Conservation (phyloP, 345 rosid species). For the Ceriops tagal region DNA sequence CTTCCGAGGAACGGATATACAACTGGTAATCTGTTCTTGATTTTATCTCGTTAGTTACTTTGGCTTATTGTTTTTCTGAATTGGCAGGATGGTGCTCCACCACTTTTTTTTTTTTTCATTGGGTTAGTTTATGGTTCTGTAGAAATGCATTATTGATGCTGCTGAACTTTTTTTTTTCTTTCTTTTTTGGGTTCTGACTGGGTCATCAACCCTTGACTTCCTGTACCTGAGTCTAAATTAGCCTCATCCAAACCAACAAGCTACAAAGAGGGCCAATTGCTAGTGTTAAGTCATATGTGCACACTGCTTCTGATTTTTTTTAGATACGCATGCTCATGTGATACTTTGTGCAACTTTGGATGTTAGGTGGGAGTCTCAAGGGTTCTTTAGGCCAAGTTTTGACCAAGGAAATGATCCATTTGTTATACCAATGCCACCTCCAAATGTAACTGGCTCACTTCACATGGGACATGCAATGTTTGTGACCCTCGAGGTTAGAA, state of each 20-base stretch:
- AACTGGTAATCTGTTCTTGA: slow-evolving; percentile 49
- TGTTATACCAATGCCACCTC: slow-evolving; percentile 96
- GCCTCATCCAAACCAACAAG: no score
- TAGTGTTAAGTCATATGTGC: no score
- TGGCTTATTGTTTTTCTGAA: not conserved
- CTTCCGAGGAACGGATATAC: slow-evolving; percentile 85
- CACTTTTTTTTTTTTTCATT: no score
- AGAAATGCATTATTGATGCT: no score
- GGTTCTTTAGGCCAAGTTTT: slow-evolving; percentile 73
- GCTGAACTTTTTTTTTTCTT: no score
- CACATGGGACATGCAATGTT: slow-evolving; percentile 99
- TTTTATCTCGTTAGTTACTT: not conserved
- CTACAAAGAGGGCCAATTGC: no score
- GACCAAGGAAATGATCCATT: slow-evolving; percentile 71
- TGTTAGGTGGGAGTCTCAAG: slow-evolving; percentile 96
- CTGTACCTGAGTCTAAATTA: no score
- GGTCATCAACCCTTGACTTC: no score
- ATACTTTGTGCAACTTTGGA: slow-evolving; percentile 16
- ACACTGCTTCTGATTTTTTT: slow-evolving; percentile 10
- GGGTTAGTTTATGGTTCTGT: no score
- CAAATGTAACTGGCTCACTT: slow-evolving; percentile 93
- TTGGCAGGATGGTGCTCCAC: no score
- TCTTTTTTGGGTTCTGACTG: no score
- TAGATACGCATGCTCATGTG: not conserved
- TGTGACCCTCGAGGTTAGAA: slow-evolving; percentile 86